These are phyloP conservation scores for Fusarium euwallaceae DNA, from an alignment of 2,329 filamentous ascomycete genomes.

Conservation along the genomic window DNA sequence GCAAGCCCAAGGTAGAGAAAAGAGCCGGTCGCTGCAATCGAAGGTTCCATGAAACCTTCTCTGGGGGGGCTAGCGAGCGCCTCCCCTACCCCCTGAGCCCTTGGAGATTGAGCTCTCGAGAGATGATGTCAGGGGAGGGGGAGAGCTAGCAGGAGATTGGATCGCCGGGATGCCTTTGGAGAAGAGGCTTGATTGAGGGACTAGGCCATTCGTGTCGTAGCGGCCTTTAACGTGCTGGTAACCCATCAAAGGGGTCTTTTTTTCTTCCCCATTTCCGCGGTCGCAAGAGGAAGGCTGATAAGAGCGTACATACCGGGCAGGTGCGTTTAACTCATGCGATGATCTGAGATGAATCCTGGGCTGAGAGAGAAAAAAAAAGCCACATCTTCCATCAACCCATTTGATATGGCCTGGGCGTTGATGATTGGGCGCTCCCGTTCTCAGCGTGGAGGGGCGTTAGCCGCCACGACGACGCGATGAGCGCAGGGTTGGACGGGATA, in stretches of 20 bases:
- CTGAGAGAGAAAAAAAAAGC: background rate
- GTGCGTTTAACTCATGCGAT: slow-evolving; percentile 8
- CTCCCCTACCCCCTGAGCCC: slow-evolving; percentile 28
- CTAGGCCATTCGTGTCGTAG: background rate
- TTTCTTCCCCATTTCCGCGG: background rate
- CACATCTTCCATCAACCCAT: slow-evolving; percentile 10
- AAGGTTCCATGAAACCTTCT: slow-evolving; percentile 48
- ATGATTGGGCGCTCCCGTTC: slow-evolving; percentile 16
- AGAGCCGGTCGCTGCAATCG: slow-evolving; percentile 30
- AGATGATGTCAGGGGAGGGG: slow-evolving; percentile 44
- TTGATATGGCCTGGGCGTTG: slow-evolving; percentile 5
- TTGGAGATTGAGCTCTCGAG: slow-evolving; percentile 32
- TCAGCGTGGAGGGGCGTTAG: slow-evolving; percentile 10
- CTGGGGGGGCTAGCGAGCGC: slow-evolving; percentile 31
- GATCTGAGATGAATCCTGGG: slow-evolving; percentile 13
- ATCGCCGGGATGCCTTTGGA: background rate
- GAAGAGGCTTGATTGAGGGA: background rate
- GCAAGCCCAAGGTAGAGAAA: background rate
- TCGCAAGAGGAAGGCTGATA: background rate
- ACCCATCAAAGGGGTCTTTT: slow-evolving; percentile 10
- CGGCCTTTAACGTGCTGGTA: background rate
- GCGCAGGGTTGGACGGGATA: slow-evolving; percentile 29
- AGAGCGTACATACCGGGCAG: slow-evolving; percentile 1
- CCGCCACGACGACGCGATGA: slow-evolving; percentile 21
- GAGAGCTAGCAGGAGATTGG: slow-evolving; percentile 25